Evolutionary conservation across 768 basidiomycete genomes (phyloP), one percentile per base, ranked within the genome.

Genomic region (Tylopilus plumbeoviolaceoides): DNA sequence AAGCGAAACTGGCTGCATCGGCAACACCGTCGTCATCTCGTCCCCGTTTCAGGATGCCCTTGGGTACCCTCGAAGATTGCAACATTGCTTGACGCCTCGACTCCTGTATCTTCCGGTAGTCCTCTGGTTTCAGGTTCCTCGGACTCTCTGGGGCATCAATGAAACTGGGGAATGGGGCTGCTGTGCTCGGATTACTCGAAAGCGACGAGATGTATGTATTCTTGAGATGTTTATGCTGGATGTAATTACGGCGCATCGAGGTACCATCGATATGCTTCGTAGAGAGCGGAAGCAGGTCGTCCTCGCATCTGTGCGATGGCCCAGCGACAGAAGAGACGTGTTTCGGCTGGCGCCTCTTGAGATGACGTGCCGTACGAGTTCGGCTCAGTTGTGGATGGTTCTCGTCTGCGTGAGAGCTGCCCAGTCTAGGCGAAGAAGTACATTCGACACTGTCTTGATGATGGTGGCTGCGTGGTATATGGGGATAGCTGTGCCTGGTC

Each of bases 41-140:
- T 47, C 48, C 47, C 51, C 68, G 58, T 51, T 70, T 70, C 48
- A 70, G 46, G 21, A 70, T 64, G 7, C 66, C 64, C 38, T 57
- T 58, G 44, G 68, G 70, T 5, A 57, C 57, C 30, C 56, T 45
- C 30, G 59, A 51, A 41, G 44, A 63, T 2, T 64, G 56, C 14
- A 55, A 7, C 49, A 71, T 57, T n/a, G 67, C 69, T 59, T 68
- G 65, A 20, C 59, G 65, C 25, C 59, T 62, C 3, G 50, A 51
- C 40, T 68, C 59, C 23, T 66, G 55, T 55, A 68, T 59, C 35
- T 43, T 54, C 38, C 55, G 44, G 53, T 50, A 68, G 46, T 68
- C 70, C 41, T 60, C 62, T 7, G 55, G 51, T 27, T 51, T 57
- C 20, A 69, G 55, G 44, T 52, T 51, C 40, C 53, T 57, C 12